Conservation (phyloP, 164 flowering plant genomes). For the Stephania yunnanensis region DNA sequence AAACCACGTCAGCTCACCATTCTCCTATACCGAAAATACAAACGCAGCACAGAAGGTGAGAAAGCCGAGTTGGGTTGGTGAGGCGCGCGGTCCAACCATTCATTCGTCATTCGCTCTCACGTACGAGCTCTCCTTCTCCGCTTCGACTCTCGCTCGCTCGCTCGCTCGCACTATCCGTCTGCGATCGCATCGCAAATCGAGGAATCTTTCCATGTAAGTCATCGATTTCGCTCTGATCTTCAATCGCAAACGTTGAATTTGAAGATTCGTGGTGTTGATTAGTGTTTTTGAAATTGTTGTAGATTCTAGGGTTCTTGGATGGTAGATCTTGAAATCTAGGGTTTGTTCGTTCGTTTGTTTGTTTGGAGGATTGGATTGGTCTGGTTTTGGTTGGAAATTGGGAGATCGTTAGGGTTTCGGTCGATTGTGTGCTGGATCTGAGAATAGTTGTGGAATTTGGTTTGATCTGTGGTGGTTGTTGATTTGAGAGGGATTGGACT, state of each 20-base stretch:
- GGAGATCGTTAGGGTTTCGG: conserved; percentile 1
- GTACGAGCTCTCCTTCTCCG: neutral
- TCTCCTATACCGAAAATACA: neutral
- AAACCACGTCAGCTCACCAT: neutral
- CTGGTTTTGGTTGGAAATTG: neutral
- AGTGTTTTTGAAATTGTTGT: neutral
- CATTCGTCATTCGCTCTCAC: too few species aligned
- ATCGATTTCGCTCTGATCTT: neutral
- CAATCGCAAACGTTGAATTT: neutral
- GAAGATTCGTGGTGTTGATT: neutral
- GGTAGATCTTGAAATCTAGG: neutral
- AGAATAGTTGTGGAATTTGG: neutral
- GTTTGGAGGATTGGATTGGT: neutral
- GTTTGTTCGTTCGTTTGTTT: neutral
- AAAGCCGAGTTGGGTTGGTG: conserved; percentile 1
- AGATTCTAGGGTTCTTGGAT: neutral
- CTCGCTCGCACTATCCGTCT: neutral
- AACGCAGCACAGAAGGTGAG: neutral
- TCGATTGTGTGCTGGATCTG: neutral
- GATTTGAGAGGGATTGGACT: neutral
- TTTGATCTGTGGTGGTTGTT: neutral
- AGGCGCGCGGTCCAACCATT: neutral
- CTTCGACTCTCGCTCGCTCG: neutral
- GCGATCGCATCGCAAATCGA: neutral
- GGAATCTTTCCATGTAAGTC: neutral